A percentile compares a stretch with the other conserved stretches of the same genome.
phyloP scores from a whole-genome alignment of 352 stramenopile genomes.

The Aphanomyces stellatus region DNA sequence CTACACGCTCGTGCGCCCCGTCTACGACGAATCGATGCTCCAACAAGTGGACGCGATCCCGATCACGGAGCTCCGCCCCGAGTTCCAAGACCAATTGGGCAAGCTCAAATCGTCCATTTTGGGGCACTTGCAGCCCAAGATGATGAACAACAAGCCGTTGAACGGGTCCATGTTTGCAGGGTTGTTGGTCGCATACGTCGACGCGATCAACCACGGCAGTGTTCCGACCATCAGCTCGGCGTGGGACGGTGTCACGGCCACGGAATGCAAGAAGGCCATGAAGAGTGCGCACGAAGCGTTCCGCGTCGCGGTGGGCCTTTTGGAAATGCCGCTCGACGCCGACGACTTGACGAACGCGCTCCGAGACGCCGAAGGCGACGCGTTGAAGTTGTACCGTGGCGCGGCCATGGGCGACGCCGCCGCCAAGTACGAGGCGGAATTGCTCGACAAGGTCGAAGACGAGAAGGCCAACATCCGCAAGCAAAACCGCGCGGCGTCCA shows the following conservation, averaged over 20 bases:
- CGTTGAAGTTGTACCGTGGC: conserved; percentile 45
- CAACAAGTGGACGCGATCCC: conserved; percentile 63
- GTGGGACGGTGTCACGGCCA: conserved; percentile 77
- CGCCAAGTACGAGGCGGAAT: conserved; percentile 48
- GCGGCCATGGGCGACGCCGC: conserved; percentile 61
- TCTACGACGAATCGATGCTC: conserved; percentile 68
- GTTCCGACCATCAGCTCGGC: conserved; percentile 82
- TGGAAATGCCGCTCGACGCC: conserved; percentile 59
- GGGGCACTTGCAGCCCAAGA: conserved; percentile 69
- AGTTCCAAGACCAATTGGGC: conserved; percentile 67
- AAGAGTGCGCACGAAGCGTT: conserved; percentile 47
- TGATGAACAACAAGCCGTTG: conserved; percentile 62
- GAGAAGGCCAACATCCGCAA: conserved; percentile 37
- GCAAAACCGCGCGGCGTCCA: conserved; percentile 49
- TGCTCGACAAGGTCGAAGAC: conserved; percentile 60
- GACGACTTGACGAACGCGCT: conserved; percentile 53
- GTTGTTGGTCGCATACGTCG: conserved; percentile 73
- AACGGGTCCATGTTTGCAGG: conserved; percentile 81
- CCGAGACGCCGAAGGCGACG: conserved; percentile 45
- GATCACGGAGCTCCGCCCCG: conserved; percentile 54
- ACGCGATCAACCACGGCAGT: conserved; percentile 80
- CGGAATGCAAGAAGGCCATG: conserved; percentile 73
- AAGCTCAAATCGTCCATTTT: conserved; percentile 67
- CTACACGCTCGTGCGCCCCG: conserved; percentile 70
- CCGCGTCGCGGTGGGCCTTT: conserved; percentile 42